phyloP scores from a whole-genome alignment of 768 basidiomycete genomes.

The Tubosaeta brunneosetosa region DNA sequence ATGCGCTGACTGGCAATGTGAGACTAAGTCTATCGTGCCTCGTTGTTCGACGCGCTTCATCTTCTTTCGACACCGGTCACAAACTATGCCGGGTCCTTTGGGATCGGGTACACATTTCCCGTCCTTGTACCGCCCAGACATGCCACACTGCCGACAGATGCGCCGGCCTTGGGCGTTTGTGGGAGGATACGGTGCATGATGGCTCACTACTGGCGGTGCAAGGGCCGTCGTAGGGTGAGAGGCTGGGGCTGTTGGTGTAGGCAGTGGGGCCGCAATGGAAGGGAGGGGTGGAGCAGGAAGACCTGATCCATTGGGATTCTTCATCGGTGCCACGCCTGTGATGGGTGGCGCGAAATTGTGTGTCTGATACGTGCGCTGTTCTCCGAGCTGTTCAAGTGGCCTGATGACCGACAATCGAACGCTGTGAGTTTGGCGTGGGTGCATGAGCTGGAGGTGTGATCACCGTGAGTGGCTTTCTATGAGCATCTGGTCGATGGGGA shows the following conservation, averaged over 20 bases:
- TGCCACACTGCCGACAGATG: constrained; percentile 72
- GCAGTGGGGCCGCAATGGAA: constrained; percentile 7
- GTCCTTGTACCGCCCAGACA: constrained; percentile 74
- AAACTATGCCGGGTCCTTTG: constrained; percentile 78
- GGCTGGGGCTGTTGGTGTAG: constrained; percentile 12
- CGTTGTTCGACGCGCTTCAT: constrained; percentile 80
- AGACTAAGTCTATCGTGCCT: constrained; percentile 50
- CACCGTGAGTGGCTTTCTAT: constrained; percentile 34
- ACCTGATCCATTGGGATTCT: constrained; percentile 15
- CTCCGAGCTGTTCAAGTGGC: constrained; percentile 31
- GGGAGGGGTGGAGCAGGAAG: constrained; percentile 18
- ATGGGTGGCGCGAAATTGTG: constrained; percentile 73
- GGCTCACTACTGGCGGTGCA: not conserved
- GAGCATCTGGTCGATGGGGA: constrained; percentile 46
- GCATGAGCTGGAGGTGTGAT: constrained; percentile 30
- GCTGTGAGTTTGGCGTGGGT: constrained; percentile 10
- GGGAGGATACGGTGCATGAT: constrained; percentile 24
- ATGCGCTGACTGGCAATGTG: constrained; percentile 13
- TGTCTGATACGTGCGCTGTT: constrained; percentile 49
- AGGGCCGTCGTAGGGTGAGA: constrained; percentile 6
- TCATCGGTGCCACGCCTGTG: constrained; percentile 43
- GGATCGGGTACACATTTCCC: constrained; percentile 83
- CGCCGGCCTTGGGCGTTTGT: constrained; percentile 62
- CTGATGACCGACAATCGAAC: constrained; percentile 23
- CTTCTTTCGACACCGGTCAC: constrained; percentile 82